These are phyloP conservation scores for Pisolithus marmoratus DNA, from an alignment of 768 basidiomycete species.

Conservation along the genomic window DNA sequence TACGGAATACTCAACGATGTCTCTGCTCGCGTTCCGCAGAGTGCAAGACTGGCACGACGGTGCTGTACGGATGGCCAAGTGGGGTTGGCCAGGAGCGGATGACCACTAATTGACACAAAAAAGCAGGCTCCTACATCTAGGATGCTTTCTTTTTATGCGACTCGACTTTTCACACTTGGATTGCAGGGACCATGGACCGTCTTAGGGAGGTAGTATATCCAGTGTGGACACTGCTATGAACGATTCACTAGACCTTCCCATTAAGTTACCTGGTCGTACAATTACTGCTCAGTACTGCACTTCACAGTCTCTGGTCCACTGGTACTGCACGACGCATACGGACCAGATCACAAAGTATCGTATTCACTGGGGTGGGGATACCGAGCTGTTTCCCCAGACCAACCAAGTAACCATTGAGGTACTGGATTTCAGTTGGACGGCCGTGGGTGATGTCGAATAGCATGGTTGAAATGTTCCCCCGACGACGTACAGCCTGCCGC, in stretches of 20 bases:
- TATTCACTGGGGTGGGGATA: conserved; percentile 53
- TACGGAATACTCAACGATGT: conserved; percentile 68
- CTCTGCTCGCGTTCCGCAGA: conserved; percentile 56
- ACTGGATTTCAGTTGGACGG: conserved; percentile 69
- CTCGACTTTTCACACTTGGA: not conserved
- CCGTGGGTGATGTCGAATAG: conserved; percentile 62
- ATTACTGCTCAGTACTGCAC: not conserved
- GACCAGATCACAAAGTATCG: conserved; percentile 51
- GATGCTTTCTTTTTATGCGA: not conserved
- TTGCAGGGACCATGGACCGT: not conserved
- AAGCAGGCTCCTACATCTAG: no score
- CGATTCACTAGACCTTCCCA: not conserved
- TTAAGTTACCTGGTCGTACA: conserved; percentile 2
- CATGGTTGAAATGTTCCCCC: conserved; percentile 76
- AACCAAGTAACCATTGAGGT: conserved; percentile 76
- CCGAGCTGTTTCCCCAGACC: conserved; percentile 52
- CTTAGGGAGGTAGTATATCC: not conserved
- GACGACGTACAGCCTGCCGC: conserved; percentile 44
- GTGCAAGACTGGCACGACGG: conserved; percentile 65
- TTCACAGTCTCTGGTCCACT: conserved; percentile 37
- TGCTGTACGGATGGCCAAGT: conserved; percentile 44
- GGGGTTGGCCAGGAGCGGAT: conserved; percentile 54
- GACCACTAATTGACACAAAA: conserved; percentile 35
- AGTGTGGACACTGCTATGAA: not conserved
- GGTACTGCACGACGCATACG: conserved; percentile 54